phyloP scores from a whole-genome alignment of 2,329 filamentous ascomycete species.

The Colletotrichum tropicicola region DNA sequence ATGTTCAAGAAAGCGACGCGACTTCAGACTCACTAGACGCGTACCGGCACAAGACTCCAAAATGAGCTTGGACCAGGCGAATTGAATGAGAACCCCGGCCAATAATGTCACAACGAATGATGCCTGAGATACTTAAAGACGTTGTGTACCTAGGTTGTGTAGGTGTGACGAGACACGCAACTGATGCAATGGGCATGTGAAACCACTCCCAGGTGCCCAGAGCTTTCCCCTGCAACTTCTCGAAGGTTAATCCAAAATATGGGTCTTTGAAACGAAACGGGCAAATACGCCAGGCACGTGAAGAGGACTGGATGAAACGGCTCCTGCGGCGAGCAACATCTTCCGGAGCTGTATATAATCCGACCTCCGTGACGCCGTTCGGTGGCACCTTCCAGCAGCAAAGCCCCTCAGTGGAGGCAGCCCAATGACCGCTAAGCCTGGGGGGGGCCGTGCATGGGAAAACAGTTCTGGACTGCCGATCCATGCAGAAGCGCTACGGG shows the following conservation, averaged over 20 bases:
- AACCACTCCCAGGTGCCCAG: neutral
- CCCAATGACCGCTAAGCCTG: neutral
- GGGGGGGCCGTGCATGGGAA: too few species aligned
- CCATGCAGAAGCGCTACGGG: slow-evolving; percentile 20
- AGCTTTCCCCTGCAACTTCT: slow-evolving; percentile 2
- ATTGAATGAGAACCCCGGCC: too few species aligned
- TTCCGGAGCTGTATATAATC: neutral
- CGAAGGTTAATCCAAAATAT: neutral
- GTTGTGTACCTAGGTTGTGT: neutral
- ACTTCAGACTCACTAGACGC: too few species aligned
- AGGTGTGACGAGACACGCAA: neutral
- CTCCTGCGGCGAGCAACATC: neutral
- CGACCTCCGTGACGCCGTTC: neutral
- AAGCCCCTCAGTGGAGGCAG: slow-evolving; percentile 17
- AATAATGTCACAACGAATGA: too few species aligned
- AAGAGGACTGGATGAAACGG: slow-evolving; percentile 14
- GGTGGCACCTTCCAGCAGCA: neutral
- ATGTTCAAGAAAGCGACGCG: neutral
- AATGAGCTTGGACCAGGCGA: too few species aligned
- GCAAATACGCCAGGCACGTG: neutral
- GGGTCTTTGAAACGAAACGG: neutral
- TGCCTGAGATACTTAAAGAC: neutral
- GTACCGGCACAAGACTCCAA: too few species aligned
- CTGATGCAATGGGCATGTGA: neutral
- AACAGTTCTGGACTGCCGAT: slow-evolving; percentile 26